These are phyloP conservation scores for Coemansia sp. DNA, from an alignment of 192 early-diverging fungal genomes.

Conservation along the genomic window DNA sequence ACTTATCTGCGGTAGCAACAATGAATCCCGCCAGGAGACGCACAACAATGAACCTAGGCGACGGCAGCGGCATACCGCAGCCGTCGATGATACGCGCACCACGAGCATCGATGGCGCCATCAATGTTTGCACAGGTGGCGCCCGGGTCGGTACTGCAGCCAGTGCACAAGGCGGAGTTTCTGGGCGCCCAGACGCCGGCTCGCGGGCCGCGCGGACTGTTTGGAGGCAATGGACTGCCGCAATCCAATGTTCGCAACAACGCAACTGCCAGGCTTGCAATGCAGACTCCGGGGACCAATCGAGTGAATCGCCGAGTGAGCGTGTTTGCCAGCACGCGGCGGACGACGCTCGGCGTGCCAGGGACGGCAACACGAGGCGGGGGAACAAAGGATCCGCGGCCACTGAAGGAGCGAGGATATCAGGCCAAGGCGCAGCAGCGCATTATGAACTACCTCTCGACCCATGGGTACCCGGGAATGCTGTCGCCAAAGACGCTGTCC, in stretches of 20 bases:
- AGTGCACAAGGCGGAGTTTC: conserved; percentile 24
- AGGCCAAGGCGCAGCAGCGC: conserved; percentile 53
- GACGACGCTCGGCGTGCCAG: conserved; percentile 27
- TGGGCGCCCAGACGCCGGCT: conserved; percentile 36
- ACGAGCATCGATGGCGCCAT: conserved; percentile 50
- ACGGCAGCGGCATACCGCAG: conserved; percentile 43
- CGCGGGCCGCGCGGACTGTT: conserved; percentile 18
- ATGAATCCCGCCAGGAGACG: conserved; percentile 41
- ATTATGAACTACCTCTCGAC: conserved; percentile 64
- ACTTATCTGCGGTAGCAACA: background rate
- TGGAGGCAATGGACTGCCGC: conserved; percentile 29
- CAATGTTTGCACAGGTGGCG: conserved; percentile 33
- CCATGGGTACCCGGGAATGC: conserved; percentile 56
- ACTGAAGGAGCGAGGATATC: conserved; percentile 59
- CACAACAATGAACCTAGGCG: conserved; percentile 51
- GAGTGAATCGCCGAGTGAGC: conserved; percentile 43
- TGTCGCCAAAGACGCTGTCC: conserved; percentile 56
- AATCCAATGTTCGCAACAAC: conserved; percentile 37
- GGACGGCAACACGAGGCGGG: conserved; percentile 36
- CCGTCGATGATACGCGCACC: conserved; percentile 42
- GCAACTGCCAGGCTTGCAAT: conserved; percentile 15
- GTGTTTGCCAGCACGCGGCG: conserved; percentile 50
- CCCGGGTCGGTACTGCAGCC: conserved; percentile 26
- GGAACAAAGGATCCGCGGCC: conserved; percentile 65
- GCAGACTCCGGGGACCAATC: conserved; percentile 45